Evolutionary conservation across 768 basidiomycete species (phyloP).

Genomic region (Dentipellis fragilis): DNA sequence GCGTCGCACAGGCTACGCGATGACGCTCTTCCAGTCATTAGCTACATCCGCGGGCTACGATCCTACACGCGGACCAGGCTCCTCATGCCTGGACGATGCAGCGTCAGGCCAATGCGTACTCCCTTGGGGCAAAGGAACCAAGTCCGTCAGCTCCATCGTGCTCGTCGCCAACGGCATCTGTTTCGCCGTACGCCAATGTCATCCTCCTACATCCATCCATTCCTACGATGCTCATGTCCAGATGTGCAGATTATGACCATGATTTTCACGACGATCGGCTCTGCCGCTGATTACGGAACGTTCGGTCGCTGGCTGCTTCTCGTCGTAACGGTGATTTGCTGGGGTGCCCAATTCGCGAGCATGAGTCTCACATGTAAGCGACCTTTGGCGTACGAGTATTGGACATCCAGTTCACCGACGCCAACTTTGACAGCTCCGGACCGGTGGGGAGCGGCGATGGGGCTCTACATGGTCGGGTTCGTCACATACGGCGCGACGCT

Average conservation of each 20-base stretch:
- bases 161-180: conserved; percentile 66
- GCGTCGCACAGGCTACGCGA: conserved; percentile 52
- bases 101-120: conserved; percentile 70
- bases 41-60: conserved; percentile 69
- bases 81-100: conserved; percentile 45
- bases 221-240: neutral
- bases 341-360: conserved; percentile 72
- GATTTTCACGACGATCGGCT: conserved; percentile 68
- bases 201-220: neutral
- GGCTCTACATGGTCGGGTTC: conserved; percentile 69
- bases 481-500: conserved; percentile 72
- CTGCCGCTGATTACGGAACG: conserved; percentile 62
- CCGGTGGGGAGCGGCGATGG: conserved; percentile 72
- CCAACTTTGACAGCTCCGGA: conserved; percentile 35
- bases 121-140: conserved; percentile 67
- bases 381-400: neutral
- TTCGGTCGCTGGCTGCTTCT: conserved; percentile 78
- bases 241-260: conserved; percentile 55
- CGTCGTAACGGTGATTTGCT: conserved; percentile 60
- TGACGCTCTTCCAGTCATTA: conserved; percentile 67
- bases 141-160: conserved; percentile 67
- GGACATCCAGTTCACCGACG: neutral
- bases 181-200: conserved; percentile 44
- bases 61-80: conserved; percentile 57
- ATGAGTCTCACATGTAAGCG: conserved; percentile 60